Base-by-base conservation (phyloP, 2,329 filamentous ascomycete genomes). In the Chalaropsis ovoidea region DNA sequence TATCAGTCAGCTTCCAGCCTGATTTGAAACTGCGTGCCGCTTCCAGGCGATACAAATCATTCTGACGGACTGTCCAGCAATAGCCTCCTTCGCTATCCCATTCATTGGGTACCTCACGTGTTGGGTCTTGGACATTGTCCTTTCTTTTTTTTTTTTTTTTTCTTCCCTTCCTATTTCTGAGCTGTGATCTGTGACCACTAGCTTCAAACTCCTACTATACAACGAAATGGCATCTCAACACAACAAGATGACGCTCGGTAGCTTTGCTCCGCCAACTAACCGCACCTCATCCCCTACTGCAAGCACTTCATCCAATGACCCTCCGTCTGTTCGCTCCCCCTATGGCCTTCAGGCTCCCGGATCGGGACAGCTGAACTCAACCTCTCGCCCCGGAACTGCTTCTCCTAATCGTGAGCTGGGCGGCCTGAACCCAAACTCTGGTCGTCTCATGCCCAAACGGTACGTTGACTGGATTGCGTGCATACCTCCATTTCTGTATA, bases 361-460 rank as follows among this genome's bases (percentile, higher is more conserved):
- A 68, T 75, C 79, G 67, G 76, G 77, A 72, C 85, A 85, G 73
- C 85, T 86, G 81, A 76, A 81, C 69, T 78, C 78, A 70, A 79
- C 77, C 71, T 76, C 83, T 72, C 83, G 93, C 79, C 88, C 93
- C 73, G 91, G 92, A 80, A 86, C 90, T 80, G 92, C 92, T 75
- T 99, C 94, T 82, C 94, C 94, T 72, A 96, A 92, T 77, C 92
- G 96, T 79, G 94, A 97, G 70, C 84, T 91, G 74, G 77, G 79
- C 56, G 35, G 54, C 49, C 39, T 67, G 27, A 62, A 62, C 43
- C 65, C 62, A n/a, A 85, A 87, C 67, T 86, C 84, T 65, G 78
- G 81, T 74, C 83, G 93, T 72, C 80, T 97, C 68, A 96, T 89
- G 77, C 91, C 91, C 69, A 97, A 97, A 80, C 86, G 94, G 91